Evolutionary conservation across 2,329 filamentous ascomycete species (phyloP).

Genomic region (Aspergillus felis): DNA sequence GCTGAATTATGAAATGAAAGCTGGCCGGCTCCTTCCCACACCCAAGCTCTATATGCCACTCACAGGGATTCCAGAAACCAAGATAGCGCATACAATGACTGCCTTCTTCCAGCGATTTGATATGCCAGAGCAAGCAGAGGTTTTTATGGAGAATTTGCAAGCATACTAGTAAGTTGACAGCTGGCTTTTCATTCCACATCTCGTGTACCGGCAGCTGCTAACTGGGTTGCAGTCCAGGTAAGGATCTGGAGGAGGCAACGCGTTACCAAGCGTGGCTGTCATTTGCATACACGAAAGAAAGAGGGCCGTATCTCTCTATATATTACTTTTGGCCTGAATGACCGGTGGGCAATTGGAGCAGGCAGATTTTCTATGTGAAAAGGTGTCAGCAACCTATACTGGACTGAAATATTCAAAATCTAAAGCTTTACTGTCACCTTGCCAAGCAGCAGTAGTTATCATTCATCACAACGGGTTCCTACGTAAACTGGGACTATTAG

Average conservation of each 20-base stretch:
- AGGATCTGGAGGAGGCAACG: background rate
- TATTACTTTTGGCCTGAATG: background rate
- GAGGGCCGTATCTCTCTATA: background rate
- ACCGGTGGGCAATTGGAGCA: background rate
- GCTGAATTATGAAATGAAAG: background rate
- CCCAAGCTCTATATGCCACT: background rate
- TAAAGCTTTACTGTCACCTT: no score
- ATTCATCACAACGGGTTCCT: no score
- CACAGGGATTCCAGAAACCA: background rate
- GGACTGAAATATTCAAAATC: no score
- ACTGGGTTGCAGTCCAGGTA: background rate
- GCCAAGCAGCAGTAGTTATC: no score
- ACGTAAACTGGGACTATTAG: no score
- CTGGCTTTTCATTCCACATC: background rate
- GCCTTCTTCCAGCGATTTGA: background rate
- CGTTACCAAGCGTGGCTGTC: background rate
- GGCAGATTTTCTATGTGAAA: no score
- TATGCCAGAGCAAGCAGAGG: background rate
- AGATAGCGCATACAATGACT: background rate
- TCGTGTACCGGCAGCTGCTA: background rate
- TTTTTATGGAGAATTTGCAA: background rate
- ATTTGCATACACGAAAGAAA: background rate
- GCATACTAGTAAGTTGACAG: background rate
- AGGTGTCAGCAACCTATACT: no score
- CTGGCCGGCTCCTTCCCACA: background rate